Base-by-base conservation (phyloP, 805 yeast species). In the Candida xyloterini region DNA sequence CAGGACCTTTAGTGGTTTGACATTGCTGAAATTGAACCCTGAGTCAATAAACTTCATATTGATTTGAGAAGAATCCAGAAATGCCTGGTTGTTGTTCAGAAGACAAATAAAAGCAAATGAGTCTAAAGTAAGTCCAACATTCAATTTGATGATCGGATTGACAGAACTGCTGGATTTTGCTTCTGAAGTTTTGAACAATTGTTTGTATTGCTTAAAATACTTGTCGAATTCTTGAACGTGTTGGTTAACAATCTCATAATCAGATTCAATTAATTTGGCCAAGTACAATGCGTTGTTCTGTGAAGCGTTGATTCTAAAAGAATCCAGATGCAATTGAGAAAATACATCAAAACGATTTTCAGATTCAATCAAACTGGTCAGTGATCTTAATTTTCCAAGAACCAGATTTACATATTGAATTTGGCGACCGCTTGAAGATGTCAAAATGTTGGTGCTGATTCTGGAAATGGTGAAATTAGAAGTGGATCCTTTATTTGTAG, bases 1-100 rank as follows among this genome's bases (percentile, higher is more conserved):
- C 6, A 75, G 21, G 24, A 63, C 65, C 0, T 79, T 79, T 43
- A 56, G 53, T 2, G 65, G 52, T 1, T 63, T 66, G 15, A 26
- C 30, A 3, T 31, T 27, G 5, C 32, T 29, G 13, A 44, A 25
- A 7, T 15, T 15, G 9, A 40, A 26, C 26, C 55, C 62, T 39
- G 38, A 50, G 2, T 55, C 38, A 13, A 47, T 27, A 5, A 51
- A 4, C 6, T 35, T 35, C 20, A 55, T 7, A 3, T 11, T 30
- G 10, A 42, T 18, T 8, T 37, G 11, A 3, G 46, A 34, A 1
- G 46, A 41, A n/a, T 52, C 56, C 26, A 50, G 27, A 15, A 38
- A 37, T 3, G 50, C 32, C 21, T 48, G 54, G 23, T 44, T 43
- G 5, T 42, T 41, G 32, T 35, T 46, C 35, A 47, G 27, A 27